phyloP scores from a whole-genome alignment of 306 rosid species.

The Abrus pulchellus region DNA sequence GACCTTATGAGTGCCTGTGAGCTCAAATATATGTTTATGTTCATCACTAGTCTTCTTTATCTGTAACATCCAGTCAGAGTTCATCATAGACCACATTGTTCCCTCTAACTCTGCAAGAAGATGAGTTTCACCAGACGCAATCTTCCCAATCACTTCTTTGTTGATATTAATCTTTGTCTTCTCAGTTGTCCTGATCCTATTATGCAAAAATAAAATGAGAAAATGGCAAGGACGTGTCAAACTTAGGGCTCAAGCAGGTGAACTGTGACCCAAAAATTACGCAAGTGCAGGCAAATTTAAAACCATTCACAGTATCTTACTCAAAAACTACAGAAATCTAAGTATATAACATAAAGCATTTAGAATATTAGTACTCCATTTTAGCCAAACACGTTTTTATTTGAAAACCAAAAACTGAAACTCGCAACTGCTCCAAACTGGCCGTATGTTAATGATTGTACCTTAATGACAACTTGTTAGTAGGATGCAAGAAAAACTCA shows the following conservation, averaged over 20 bases:
- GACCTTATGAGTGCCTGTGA: constrained; percentile 50
- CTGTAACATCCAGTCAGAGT: constrained; percentile 52
- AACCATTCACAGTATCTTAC: constrained; percentile 14
- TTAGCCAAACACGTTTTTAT: too few relatives aligned
- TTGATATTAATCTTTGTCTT: constrained; percentile 27
- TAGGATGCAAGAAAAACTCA: not conserved
- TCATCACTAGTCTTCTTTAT: constrained; percentile 25
- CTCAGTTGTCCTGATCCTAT: constrained; percentile 43
- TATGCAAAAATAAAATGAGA: not conserved
- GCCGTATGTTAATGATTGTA: not conserved
- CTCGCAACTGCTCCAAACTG: not conserved
- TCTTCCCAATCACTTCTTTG: constrained; percentile 46
- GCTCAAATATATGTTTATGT: constrained; percentile 50
- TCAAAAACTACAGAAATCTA: not conserved
- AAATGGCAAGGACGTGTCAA: not conserved
- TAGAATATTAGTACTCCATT: not conserved
- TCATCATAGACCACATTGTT: constrained; percentile 53
- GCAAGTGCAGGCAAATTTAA: not conserved
- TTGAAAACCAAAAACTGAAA: too few relatives aligned
- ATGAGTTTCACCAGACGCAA: constrained; percentile 46
- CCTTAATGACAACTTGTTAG: not conserved
- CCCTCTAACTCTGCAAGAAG: constrained; percentile 52
- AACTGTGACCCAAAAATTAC: not conserved
- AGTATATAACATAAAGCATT: not conserved
- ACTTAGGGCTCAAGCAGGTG: not conserved